Evolutionary conservation across 2,329 filamentous ascomycete species (phyloP).

Genomic region (Colletotrichum neosansevieriae): DNA sequence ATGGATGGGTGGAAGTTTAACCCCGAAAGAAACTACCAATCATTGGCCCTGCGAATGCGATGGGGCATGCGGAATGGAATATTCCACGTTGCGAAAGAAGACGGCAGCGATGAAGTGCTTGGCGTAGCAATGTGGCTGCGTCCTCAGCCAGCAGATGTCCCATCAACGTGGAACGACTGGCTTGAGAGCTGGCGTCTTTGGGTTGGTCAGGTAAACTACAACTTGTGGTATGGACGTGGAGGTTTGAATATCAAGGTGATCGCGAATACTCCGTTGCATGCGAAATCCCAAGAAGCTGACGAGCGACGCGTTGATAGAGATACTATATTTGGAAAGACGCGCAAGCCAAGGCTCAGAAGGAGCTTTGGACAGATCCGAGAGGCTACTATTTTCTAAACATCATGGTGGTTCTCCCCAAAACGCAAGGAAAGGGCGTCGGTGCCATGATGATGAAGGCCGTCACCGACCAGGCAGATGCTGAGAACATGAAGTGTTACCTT

Average conservation of each 20-base stretch:
- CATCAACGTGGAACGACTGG: constrained; percentile 72
- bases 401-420: constrained; percentile 74
- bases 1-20: constrained; percentile 61
- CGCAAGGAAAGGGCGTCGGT: constrained; percentile 76
- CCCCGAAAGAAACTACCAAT: constrained; percentile 69
- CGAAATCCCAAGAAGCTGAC: background rate
- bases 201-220: constrained; percentile 74
- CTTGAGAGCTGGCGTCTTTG: constrained; percentile 75
- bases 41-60: constrained; percentile 72
- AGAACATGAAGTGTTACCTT: constrained; percentile 75
- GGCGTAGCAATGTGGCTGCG: constrained; percentile 81
- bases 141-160: constrained; percentile 61
- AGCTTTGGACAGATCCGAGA: constrained; percentile 72
- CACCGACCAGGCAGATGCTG: constrained; percentile 71
- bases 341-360: constrained; percentile 70
- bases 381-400: constrained; percentile 86
- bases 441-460: constrained; percentile 73
- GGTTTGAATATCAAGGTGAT: constrained; percentile 71
- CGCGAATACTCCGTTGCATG: no score
- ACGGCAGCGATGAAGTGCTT: constrained; percentile 65
- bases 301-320: constrained; percentile 51
- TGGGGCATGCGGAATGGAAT: constrained; percentile 79
- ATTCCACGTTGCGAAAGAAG: constrained; percentile 77
- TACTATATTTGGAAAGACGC: constrained; percentile 80
- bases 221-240: constrained; percentile 75